phyloP scores from a whole-genome alignment of 139 green algal species.

The Haematococcus lacustris region DNA sequence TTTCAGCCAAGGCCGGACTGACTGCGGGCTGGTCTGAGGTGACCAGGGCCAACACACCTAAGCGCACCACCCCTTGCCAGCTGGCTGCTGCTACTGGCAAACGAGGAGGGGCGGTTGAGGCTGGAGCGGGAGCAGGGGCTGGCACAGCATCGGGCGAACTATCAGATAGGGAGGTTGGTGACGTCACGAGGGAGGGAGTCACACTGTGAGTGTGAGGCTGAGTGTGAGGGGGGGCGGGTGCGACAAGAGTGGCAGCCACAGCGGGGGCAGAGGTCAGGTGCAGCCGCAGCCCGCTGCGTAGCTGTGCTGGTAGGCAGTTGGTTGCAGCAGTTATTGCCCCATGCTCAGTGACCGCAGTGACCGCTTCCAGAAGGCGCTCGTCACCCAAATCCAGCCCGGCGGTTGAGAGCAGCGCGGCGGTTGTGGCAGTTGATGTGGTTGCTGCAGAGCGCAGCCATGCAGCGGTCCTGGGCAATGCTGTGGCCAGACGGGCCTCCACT shows the following conservation, averaged over 20 bases:
- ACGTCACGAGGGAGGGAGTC: neutral
- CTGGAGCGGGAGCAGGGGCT: neutral
- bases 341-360: neutral
- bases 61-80: constrained; percentile 56
- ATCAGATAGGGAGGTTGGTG: neutral
- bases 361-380: neutral
- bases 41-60: constrained; percentile 54
- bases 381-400: constrained; percentile 8
- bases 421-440: neutral
- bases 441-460: constrained; percentile 15
- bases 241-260: neutral
- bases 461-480: constrained; percentile 15
- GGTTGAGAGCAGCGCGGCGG: neutral
- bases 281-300: neutral
- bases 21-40: constrained; percentile 27
- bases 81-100: constrained; percentile 18
- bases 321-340: neutral
- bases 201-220: neutral
- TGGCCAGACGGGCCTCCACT: neutral
- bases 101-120: neutral
- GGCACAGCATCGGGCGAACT: neutral
- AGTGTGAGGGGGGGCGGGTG: neutral
- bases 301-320: too few species aligned
- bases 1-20: constrained; percentile 51
- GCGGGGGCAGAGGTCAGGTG: neutral